phyloP scores from a whole-genome alignment of 1,284 basidiomycete genomes.

The Cystobasidium sp. region DNA sequence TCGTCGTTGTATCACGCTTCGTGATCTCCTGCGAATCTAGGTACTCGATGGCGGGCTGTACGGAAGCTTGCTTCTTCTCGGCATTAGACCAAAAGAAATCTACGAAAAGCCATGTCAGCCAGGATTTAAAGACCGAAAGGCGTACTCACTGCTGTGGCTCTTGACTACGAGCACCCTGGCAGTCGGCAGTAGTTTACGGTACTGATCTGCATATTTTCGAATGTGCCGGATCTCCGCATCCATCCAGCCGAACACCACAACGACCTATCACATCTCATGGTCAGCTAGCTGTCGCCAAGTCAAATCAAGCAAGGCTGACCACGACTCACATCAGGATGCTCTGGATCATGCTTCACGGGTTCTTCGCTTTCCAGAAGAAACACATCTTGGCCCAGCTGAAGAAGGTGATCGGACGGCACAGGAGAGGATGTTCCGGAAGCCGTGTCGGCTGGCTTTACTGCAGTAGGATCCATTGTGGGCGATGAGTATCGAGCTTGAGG shows the following conservation, averaged over 20 bases:
- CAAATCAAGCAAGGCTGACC: background rate
- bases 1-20: background rate
- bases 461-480: background rate
- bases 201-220: conserved; percentile 38
- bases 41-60: conserved; percentile 14
- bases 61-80: conserved; percentile 2
- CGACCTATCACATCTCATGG: conserved; percentile 9
- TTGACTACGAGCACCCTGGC: conserved; percentile 25
- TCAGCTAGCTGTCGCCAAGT: background rate
- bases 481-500: background rate
- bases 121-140: background rate
- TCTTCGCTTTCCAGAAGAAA: conserved; percentile 18
- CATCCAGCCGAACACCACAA: conserved; percentile 44
- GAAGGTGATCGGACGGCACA: background rate
- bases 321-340: conserved; percentile 25
- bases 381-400: conserved; percentile 33
- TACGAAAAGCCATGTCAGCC: background rate
- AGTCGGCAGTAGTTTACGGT: conserved; percentile 25
- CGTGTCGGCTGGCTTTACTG: background rate
- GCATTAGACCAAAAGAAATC: conserved; percentile 39
- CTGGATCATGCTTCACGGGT: conserved; percentile 1
- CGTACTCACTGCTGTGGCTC: conserved; percentile 37
- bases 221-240: conserved; percentile 36
- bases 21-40: conserved; percentile 8
- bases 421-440: background rate